A percentile compares a stretch with the other conserved stretches of the same genome.
Conservation (phyloP, 2,329 filamentous ascomycete genomes). For the Septoria petroselini region DNA sequence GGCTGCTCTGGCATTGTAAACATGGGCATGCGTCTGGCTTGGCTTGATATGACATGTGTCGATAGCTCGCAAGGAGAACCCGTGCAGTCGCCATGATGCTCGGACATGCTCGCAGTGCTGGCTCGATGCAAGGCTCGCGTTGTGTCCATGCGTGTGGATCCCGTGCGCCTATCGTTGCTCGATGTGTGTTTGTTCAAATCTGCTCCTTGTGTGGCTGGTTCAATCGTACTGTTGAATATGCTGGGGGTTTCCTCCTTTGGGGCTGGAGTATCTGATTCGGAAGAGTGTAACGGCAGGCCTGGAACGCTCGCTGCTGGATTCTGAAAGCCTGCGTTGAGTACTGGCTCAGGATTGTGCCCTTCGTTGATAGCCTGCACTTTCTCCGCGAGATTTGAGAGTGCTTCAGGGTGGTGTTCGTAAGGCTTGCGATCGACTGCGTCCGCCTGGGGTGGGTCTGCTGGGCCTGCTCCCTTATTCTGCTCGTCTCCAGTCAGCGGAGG, state of each 20-base stretch:
- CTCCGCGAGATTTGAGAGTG: conserved; percentile 26
- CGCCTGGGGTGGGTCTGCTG: conserved; percentile 1
- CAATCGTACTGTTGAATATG: conserved; percentile 11
- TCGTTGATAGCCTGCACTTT: conserved; percentile 31
- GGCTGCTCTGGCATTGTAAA: conserved; percentile 44
- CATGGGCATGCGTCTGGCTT: conserved; percentile 42
- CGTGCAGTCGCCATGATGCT: conserved; percentile 23
- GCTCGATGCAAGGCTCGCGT: neutral
- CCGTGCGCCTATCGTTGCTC: neutral
- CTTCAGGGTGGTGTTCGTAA: conserved; percentile 31
- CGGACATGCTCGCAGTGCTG: conserved; percentile 22
- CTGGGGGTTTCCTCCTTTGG: conserved; percentile 7
- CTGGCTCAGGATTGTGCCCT: conserved; percentile 20
- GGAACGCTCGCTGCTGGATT: conserved; percentile 6
- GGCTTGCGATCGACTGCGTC: conserved; percentile 18
- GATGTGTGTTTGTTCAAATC: conserved; percentile 1
- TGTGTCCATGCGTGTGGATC: neutral
- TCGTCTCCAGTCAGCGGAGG: conserved; percentile 12
- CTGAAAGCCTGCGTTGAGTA: conserved; percentile 27
- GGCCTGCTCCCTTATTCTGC: conserved; percentile 1
- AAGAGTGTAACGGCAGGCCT: neutral
- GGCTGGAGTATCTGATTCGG: neutral
- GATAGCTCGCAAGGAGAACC: conserved; percentile 29
- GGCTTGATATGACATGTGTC: conserved; percentile 27
- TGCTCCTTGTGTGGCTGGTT: neutral